phyloP scores from a whole-genome alignment of 1,284 basidiomycete genomes.

The Ceratobasidium sp. region DNA sequence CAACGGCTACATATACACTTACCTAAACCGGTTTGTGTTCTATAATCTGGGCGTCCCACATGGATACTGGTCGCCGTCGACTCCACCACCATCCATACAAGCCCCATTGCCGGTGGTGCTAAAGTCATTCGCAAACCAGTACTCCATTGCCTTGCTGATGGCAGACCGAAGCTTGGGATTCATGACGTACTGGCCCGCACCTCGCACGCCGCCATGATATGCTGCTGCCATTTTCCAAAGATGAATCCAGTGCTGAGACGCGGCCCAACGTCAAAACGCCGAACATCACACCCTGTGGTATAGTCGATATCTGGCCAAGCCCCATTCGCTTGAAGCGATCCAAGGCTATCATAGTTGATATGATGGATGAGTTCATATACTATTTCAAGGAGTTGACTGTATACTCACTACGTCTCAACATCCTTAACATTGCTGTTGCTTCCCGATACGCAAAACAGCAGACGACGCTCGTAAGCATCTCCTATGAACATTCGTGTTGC shows the following conservation, averaged over 20 bases:
- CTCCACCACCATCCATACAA: conserved; percentile 64
- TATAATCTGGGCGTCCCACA: conserved; percentile 64
- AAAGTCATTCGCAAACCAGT: conserved; percentile 70
- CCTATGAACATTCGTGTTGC: too few species aligned
- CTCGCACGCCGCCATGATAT: conserved; percentile 16
- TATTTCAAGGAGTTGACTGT: neutral
- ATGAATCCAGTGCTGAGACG: conserved; percentile 64
- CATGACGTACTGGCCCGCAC: conserved; percentile 50
- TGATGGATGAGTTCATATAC: too few species aligned
- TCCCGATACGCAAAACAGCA: conserved; percentile 15
- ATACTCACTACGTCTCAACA: neutral
- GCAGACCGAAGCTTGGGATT: conserved; percentile 52
- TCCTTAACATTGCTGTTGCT: neutral
- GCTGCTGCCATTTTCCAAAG: conserved; percentile 55
- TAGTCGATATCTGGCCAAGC: conserved; percentile 58
- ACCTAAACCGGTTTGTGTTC: conserved; percentile 72
- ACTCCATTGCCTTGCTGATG: conserved; percentile 63
- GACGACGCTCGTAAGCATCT: conserved; percentile 33
- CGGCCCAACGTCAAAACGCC: conserved; percentile 72
- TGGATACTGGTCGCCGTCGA: conserved; percentile 53
- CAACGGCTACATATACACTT: neutral
- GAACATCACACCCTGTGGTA: conserved; percentile 63
- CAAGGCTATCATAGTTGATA: neutral
- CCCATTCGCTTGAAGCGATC: conserved; percentile 1
- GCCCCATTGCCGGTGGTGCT: conserved; percentile 50